These are phyloP conservation scores for Selaginella tamariscina DNA, from an alignment of 75 land plant genomes.

Conservation along the genomic window DNA sequence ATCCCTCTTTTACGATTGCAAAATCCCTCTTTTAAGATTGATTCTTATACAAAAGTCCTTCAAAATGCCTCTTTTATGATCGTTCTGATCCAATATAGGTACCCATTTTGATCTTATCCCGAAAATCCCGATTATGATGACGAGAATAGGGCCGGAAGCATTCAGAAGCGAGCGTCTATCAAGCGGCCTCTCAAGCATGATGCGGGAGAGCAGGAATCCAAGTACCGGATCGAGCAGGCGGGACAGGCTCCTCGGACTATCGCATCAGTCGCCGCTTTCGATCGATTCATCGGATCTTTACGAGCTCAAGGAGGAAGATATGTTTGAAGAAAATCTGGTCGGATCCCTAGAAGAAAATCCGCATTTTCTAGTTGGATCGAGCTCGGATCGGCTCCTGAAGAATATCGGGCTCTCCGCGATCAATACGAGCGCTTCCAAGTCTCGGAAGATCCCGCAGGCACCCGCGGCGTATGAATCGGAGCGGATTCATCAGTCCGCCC, in stretches of 20 bases:
- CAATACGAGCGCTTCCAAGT: neutral
- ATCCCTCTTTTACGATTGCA: no score
- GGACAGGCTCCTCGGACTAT: neutral
- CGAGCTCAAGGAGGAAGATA: conserved; percentile 41
- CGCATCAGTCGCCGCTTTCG: neutral
- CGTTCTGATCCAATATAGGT: no score
- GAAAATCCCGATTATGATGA: no score
- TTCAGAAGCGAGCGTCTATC: neutral
- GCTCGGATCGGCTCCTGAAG: neutral
- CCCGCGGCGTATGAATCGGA: neutral
- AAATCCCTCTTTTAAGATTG: no score
- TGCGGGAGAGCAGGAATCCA: neutral
- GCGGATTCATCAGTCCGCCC: conserved; percentile 16
- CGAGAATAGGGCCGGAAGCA: neutral
- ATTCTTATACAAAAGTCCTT: no score
- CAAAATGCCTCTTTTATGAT: no score
- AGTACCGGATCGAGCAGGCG: neutral
- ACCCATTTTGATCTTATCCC: no score
- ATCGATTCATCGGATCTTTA: neutral
- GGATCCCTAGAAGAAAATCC: neutral
- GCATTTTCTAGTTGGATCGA: neutral
- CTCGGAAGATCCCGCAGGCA: conserved; percentile 14
- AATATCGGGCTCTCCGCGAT: neutral
- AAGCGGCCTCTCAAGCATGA: neutral
- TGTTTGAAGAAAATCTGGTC: conserved; percentile 20